These are phyloP conservation scores for Kwoniella pini DNA, from an alignment of 768 basidiomycete species.

Conservation along the genomic window DNA sequence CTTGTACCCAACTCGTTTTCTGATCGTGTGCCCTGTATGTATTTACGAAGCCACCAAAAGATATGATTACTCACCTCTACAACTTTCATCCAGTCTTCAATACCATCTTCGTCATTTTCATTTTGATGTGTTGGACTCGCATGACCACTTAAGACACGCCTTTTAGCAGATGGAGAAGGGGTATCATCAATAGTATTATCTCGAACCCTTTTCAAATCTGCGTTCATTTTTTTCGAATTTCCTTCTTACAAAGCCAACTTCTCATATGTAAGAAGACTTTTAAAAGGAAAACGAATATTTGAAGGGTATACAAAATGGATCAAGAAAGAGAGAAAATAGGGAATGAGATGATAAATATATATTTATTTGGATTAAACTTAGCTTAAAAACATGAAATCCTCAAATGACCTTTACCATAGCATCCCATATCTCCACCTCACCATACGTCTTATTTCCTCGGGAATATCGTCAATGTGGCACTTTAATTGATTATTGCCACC, in stretches of 20 bases:
- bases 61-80: slow-evolving; percentile 38
- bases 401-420: too few species aligned
- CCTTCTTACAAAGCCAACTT: too few species aligned
- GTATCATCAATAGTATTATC: slow-evolving; percentile 37
- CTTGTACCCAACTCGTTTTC: too few species aligned
- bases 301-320: background rate
- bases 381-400: too few species aligned
- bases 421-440: too few species aligned
- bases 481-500: slow-evolving; percentile 15
- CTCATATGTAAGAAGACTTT: too few species aligned
- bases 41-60: background rate
- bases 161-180: slow-evolving; percentile 28
- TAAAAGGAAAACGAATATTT: background rate
- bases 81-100: slow-evolving; percentile 47
- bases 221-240: slow-evolving; percentile 40
- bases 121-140: slow-evolving; percentile 11
- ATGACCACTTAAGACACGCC: slow-evolving; percentile 23
- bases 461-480: slow-evolving; percentile 20
- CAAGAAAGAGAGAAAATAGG: background rate
- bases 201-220: slow-evolving; percentile 48
- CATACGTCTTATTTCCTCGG: slow-evolving; percentile 15
- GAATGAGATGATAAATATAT: too few species aligned
- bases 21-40: too few species aligned
- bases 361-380: too few species aligned
- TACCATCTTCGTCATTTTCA: slow-evolving; percentile 26